Percentiles rank a stretch among this genome's conserved stretches.
phyloP scores from a whole-genome alignment of 108 stramenopile genomes.

The Nitzschia inconspicua region DNA sequence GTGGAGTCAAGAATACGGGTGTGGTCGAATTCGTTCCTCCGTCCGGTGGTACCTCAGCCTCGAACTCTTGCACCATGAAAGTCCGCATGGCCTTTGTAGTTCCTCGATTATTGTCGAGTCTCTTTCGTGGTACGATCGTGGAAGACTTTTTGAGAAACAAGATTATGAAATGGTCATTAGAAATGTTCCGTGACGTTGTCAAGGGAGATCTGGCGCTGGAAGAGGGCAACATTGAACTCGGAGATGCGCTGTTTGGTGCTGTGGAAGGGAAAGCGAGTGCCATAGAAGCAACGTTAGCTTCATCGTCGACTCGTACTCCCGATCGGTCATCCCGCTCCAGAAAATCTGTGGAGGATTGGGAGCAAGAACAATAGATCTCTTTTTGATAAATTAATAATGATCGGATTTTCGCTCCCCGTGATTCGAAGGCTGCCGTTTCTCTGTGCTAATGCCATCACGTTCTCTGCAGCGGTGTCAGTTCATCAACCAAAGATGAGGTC shows the following conservation, averaged over 20 bases:
- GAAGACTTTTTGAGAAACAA: slow-evolving; percentile 84
- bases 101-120: slow-evolving; percentile 59
- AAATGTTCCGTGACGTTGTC: slow-evolving; percentile 88
- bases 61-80: slow-evolving; percentile 64
- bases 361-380: background rate
- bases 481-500: background rate
- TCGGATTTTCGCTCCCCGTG: background rate
- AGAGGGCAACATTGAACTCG: slow-evolving; percentile 80
- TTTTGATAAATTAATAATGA: background rate
- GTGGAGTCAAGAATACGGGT: slow-evolving; percentile 68
- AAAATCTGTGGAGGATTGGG: background rate
- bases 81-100: slow-evolving; percentile 70
- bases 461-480: too few species aligned
- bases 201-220: slow-evolving; percentile 86
- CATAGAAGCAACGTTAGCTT: slow-evolving; percentile 58
- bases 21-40: slow-evolving; percentile 28
- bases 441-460: too few species aligned
- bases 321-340: background rate
- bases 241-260: slow-evolving; percentile 82
- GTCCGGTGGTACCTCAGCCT: background rate
- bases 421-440: background rate
- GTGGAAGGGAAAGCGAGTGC: slow-evolving; percentile 83
- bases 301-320: background rate
- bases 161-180: slow-evolving; percentile 84
- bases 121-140: slow-evolving; percentile 63